Percentiles rank a stretch among this genome's conserved stretches.
Conservation (phyloP, 2,329 filamentous ascomycete species). For the Emydomyces testavorans region DNA sequence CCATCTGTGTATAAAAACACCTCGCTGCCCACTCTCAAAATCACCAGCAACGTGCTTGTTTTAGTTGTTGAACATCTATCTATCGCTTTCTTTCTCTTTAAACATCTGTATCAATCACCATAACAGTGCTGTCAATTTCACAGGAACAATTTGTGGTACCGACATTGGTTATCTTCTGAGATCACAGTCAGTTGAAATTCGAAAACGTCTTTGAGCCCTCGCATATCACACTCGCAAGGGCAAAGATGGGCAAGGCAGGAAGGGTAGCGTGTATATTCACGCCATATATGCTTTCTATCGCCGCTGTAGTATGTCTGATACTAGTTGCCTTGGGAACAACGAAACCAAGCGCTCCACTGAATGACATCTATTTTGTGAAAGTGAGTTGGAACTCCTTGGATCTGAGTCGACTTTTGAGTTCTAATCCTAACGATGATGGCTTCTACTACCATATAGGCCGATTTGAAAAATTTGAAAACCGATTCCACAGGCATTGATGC, state of each 20-base stretch:
- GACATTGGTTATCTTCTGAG: no score
- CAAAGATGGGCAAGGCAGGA: constrained; percentile 58
- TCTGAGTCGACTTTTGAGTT: no score
- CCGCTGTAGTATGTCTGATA: constrained; percentile 57
- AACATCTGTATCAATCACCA: no score
- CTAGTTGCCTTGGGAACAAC: constrained; percentile 49
- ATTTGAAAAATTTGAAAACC: constrained; percentile 50
- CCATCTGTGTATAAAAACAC: background rate
- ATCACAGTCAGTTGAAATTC: no score
- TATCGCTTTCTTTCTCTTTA: no score
- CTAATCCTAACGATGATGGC: background rate
- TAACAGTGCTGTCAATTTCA: no score
- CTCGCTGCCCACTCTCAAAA: no score
- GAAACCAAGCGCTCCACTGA: constrained; percentile 36
- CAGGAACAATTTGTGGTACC: no score
- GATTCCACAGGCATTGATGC: constrained; percentile 31
- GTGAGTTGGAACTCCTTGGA: constrained; percentile 27
- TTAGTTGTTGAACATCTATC: no score
- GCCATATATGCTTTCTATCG: constrained; percentile 71
- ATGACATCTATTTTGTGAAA: constrained; percentile 46
- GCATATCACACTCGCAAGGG: no score
- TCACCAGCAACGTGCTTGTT: no score
- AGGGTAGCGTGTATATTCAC: constrained; percentile 76
- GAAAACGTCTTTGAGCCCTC: no score
- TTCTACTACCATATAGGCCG: constrained; percentile 35